Evolutionary conservation across 345 rosid species (phyloP).

Genomic region (Ceriops decandra): DNA sequence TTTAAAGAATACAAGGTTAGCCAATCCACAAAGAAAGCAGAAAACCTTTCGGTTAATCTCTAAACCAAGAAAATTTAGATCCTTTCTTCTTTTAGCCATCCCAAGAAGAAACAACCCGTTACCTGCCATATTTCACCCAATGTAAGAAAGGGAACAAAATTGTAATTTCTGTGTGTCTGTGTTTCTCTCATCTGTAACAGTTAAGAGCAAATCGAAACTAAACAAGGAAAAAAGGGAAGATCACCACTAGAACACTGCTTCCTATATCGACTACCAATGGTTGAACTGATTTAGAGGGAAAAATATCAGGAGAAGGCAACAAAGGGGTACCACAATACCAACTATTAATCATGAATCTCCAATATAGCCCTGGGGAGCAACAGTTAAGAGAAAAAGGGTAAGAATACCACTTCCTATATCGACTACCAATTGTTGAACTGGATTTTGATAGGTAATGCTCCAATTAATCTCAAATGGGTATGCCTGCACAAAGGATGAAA

Average conservation of each 20-base stretch:
- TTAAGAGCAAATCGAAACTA: not conserved
- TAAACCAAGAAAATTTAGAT: slow-evolving; percentile 62
- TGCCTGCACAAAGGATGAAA: slow-evolving; percentile 46
- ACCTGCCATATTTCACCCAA: slow-evolving; percentile 35
- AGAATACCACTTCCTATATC: slow-evolving; percentile 68
- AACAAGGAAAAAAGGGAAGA: not conserved
- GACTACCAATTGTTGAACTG: slow-evolving; percentile 53
- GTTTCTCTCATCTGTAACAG: not conserved
- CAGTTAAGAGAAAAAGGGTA: not conserved
- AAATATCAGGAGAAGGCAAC: not conserved
- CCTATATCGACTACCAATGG: no score
- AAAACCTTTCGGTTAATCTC: slow-evolving; percentile 62
- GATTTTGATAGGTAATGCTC: slow-evolving; percentile 35
- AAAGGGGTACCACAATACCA: no score
- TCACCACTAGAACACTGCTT: no score
- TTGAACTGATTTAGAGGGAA: not conserved
- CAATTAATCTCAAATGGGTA: slow-evolving; percentile 54
- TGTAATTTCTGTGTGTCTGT: not conserved
- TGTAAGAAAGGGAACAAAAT: slow-evolving; percentile 5
- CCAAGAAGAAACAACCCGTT: slow-evolving; percentile 56
- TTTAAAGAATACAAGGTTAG: not conserved
- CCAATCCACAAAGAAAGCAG: not conserved
- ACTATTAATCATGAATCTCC: no score
- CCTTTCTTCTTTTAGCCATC: slow-evolving; percentile 52
- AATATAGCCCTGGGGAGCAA: not conserved